Evolutionary conservation across 2,329 filamentous ascomycete species (phyloP).

Genomic region (Hypocreales sp.): DNA sequence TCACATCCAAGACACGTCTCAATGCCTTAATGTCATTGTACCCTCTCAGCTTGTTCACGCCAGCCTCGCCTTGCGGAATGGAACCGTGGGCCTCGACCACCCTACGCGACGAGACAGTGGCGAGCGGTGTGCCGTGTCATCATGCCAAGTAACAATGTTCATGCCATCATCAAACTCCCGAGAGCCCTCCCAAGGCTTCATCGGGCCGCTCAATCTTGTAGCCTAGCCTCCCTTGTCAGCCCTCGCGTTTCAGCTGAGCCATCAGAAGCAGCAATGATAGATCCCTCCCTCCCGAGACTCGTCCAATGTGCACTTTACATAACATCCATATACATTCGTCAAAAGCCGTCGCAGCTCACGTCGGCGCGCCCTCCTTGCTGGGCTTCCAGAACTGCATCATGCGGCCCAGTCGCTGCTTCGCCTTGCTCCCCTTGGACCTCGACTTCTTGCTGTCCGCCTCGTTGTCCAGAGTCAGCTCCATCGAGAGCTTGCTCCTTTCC

Average conservation of each 20-base stretch:
- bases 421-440: conserved; percentile 44
- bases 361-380: conserved; percentile 24
- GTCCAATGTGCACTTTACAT: conserved; percentile 20
- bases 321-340: conserved; percentile 21
- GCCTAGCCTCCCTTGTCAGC: too few relatives aligned
- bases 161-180: conserved; percentile 15
- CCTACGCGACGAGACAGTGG: too few relatives aligned
- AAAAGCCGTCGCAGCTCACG: conserved; percentile 7
- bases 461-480: conserved; percentile 43
- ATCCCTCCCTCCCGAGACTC: too few relatives aligned
- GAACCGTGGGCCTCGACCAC: too few relatives aligned
- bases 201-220: not conserved
- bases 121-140: conserved; percentile 5
- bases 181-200: too few relatives aligned
- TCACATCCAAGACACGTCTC: too few relatives aligned
- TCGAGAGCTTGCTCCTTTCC: conserved; percentile 59
- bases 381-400: conserved; percentile 70
- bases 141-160: conserved; percentile 20
- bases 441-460: conserved; percentile 37
- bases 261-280: too few relatives aligned
- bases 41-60: too few relatives aligned
- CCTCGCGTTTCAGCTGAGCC: too few relatives aligned
- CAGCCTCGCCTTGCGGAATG: too few relatives aligned
- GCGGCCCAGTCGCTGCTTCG: conserved; percentile 50
- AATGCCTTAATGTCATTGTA: too few relatives aligned